Percentiles rank a stretch among this genome's conserved stretches.
Conservation (phyloP, 805 yeast genomes). For the Cyberlindnera petersonii region DNA sequence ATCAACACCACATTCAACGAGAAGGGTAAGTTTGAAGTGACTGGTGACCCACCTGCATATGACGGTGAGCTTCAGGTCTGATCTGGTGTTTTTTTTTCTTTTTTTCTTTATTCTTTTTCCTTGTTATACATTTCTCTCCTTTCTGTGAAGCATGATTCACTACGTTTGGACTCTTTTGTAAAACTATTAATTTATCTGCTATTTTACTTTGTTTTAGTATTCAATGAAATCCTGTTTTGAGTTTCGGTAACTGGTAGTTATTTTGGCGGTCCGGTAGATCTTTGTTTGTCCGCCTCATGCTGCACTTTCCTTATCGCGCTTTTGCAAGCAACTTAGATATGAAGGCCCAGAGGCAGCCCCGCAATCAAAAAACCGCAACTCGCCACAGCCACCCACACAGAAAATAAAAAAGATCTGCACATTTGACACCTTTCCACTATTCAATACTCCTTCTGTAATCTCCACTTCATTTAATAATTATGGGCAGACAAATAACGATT, state of each 20-base stretch:
- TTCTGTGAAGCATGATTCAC: not conserved
- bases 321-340: too few species aligned
- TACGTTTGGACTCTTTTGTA: not conserved
- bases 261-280: too few species aligned
- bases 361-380: too few species aligned
- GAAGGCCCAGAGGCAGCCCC: too few species aligned
- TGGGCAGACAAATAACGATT: constrained; percentile 6
- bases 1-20: constrained; percentile 55
- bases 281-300: too few species aligned
- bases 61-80: constrained; percentile 33
- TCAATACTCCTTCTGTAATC: not conserved
- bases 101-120: not conserved
- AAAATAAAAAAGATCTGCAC: too few species aligned
- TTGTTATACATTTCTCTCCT: not conserved
- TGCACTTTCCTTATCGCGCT: too few species aligned
- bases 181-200: not conserved
- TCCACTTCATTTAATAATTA: not conserved
- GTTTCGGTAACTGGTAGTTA: too few species aligned
- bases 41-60: constrained; percentile 70
- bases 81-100: not conserved
- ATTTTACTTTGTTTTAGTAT: too few species aligned
- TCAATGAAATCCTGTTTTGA: too few species aligned
- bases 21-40: constrained; percentile 48
- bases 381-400: too few species aligned
- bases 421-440: too few species aligned